Base-by-base conservation (phyloP, 441 rosid genomes). In the Populus hybrid region DNA sequence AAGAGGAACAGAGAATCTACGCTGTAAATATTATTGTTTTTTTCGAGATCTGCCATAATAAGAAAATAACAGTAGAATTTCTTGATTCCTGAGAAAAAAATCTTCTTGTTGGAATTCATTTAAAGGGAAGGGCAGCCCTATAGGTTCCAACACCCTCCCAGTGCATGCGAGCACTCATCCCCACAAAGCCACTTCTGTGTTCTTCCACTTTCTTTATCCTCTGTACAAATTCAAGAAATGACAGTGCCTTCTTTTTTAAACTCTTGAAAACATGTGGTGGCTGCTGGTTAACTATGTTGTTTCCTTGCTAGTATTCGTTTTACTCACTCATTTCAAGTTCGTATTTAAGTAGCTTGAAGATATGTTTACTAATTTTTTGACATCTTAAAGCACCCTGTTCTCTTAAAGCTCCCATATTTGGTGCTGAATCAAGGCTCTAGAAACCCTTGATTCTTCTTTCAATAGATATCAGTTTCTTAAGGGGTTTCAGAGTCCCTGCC, bases 171-270 rank as follows among this genome's bases (percentile, higher is more conserved):
- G 68, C 69, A 21, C 59, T 35, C 57, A 59, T 79, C 68, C 73
- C 59, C 28, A 6, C 34, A 59, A 32, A 30, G 9, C 32, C 70
- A 28, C 28, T 59, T 68, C 65, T 38, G 35, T 16, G 35, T 10
- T 38, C 1, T 3, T 23, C 34, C 8, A 28, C 32, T 26, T 18
- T 10, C 3, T 12, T 57, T n/a, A 21, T 74, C n/a, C 32, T 30
- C 6, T 72, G 6, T 67, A 18, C 69, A 54, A 68, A 42, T 72
- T 42, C 28, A 76, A 72, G 54, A 73, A 82, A 50, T 64, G 75
- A 54, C 38, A 42, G 21, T 32, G 23, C 1, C 32, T 30, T 30
- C 32, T 30, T 30, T 16, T 14, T 66, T 1, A 8, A 34, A 40
- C 21, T 65, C 77, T 61, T 24, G 46, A 69, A n/a, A 59, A 24